A percentile compares a stretch with the other conserved stretches of the same genome.
Conservation (phyloP, 108 stramenopile genomes). For the Discostella pseudostelligera region DNA sequence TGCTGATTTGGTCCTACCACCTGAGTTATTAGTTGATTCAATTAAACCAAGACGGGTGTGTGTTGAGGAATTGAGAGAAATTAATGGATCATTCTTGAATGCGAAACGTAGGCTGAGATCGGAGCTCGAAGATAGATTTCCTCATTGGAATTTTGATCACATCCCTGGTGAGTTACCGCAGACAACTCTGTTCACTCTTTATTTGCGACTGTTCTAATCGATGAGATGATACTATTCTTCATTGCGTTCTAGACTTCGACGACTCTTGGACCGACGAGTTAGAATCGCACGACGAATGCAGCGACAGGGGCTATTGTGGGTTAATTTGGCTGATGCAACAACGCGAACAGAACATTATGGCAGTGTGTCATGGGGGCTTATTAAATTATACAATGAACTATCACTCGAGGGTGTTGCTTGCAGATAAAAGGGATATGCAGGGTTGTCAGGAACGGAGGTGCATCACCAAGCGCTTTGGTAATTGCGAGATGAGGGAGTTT, state of each 20-base stretch:
- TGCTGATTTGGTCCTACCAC: constrained; percentile 31
- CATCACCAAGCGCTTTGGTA: constrained; percentile 64
- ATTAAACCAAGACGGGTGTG: constrained; percentile 29
- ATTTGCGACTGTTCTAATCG: background rate
- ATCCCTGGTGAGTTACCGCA: constrained; percentile 12
- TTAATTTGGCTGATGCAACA: constrained; percentile 56
- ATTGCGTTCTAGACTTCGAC: constrained; percentile 34
- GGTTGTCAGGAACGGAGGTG: constrained; percentile 12
- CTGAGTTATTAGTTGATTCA: background rate
- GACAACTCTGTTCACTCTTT: too few species aligned
- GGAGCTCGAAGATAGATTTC: constrained; percentile 55
- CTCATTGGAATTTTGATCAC: constrained; percentile 60
- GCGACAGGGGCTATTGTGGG: constrained; percentile 69
- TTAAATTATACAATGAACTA: constrained; percentile 61
- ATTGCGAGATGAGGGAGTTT: constrained; percentile 78
- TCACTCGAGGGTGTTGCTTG: constrained; percentile 52
- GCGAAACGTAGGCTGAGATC: constrained; percentile 54
- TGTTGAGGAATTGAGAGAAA: constrained; percentile 73
- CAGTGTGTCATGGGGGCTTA: constrained; percentile 74
- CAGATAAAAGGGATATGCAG: constrained; percentile 44
- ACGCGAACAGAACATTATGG: constrained; percentile 53
- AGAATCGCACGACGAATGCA: constrained; percentile 56
- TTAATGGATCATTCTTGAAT: constrained; percentile 78
- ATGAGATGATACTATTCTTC: background rate
- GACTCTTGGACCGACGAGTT: constrained; percentile 60